Evolutionary conservation across 306 rosid species (phyloP), one percentile per base, ranked within the genome.

Genomic region (Vigna radiata): DNA sequence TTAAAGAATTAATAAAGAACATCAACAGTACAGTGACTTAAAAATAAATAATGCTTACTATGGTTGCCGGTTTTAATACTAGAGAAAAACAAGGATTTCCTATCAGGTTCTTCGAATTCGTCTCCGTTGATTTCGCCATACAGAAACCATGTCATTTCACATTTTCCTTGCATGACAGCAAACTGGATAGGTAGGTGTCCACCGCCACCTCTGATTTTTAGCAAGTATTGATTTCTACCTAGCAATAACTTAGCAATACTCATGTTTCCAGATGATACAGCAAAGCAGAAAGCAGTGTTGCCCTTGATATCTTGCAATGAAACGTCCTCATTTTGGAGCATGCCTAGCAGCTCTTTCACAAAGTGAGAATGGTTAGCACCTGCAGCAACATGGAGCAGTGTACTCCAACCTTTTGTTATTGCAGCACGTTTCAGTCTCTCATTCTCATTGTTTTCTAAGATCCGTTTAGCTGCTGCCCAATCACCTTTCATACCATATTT

Each of bases 91-190:
- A 81, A 74, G 1, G 6, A 29, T 0, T 21, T 4, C 74, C 48
- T 41, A n/a, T 84, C 87, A 0, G 0, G 0, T 0, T 49, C 43
- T 2, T 60, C 0, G 1, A 80, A 61, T 1, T 0, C 6, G 0
- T 5, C 3, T n/a, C 0, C 33, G n/a, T 0, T 43, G 25, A 85
- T 76, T 3, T 0, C 0, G 0, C 7, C 0, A 6, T 67, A 77
- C 2, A 85, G 12, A 68, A n/a, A 12, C 23, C 18, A 0, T 33
- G 81, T 49, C 85, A 85, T 73, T 1, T 77, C n/a, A 3, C 33
- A 71, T 68, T 61, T 77, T 77, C 88, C 88, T 36, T 85, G 85
- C 49, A 81, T 15, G 2, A 77, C 81, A 61, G 88, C 81, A 53
- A 77, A 68, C 0, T 73, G 74, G 36, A 85, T 12, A 31, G 88